Evolutionary conservation across 371 early-diverging fungal species (phyloP).

Genomic region (Mucor ambiguus): DNA sequence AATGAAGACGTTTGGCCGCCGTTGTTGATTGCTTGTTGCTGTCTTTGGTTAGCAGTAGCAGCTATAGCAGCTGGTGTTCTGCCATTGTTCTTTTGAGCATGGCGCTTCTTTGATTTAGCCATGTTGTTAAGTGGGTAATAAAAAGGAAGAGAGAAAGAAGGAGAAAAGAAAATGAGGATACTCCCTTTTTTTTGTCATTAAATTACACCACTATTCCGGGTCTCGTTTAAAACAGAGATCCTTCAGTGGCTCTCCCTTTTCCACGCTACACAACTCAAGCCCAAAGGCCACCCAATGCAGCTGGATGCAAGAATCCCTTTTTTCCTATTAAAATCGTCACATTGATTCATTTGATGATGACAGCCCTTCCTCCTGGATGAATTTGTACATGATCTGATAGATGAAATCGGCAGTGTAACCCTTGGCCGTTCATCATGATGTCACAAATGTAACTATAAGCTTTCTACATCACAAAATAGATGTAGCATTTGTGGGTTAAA

Average conservation of each 20-base stretch:
- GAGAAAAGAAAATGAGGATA: background rate
- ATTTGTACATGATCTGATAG: background rate
- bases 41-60: background rate
- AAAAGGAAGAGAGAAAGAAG: background rate
- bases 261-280: background rate
- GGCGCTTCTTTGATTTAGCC: conserved; percentile 28
- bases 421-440: background rate
- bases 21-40: background rate
- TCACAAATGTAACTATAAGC: background rate
- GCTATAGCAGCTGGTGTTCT: background rate
- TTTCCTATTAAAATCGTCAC: conserved; percentile 3
- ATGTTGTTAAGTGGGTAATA: conserved; percentile 2
- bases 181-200: background rate
- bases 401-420: background rate
- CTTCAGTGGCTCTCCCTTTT: background rate
- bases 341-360: conserved; percentile 1
- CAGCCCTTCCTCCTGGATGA: background rate
- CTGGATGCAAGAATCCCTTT: background rate
- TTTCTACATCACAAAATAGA: background rate
- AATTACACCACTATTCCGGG: background rate
- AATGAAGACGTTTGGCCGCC: conserved; percentile 6
- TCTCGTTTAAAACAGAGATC: background rate
- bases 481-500: background rate
- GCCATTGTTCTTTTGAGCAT: background rate
- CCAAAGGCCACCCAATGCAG: no score